Conservation (phyloP, 306 rosid species). For the Medicago lupulina region DNA sequence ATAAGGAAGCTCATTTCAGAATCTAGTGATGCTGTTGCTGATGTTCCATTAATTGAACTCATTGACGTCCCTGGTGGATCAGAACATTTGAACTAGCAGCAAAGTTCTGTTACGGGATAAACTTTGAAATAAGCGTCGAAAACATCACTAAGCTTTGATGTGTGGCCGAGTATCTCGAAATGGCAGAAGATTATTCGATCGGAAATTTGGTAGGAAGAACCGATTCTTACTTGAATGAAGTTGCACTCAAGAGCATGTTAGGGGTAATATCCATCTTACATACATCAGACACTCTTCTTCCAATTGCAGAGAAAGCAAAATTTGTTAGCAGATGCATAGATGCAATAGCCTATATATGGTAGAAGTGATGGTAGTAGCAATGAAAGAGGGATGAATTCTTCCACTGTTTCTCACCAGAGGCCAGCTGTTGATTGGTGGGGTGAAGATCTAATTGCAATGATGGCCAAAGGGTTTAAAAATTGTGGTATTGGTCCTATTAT, state of each 20-base stretch:
- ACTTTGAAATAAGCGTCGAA: constrained; percentile 75
- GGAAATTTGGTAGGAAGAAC: constrained; percentile 80
- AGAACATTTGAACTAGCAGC: constrained; percentile 86
- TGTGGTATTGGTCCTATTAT: constrained; percentile 77
- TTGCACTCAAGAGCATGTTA: constrained; percentile 66
- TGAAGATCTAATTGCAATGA: constrained; percentile 84
- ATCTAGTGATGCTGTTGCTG: constrained; percentile 61
- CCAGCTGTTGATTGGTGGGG: constrained; percentile 91
- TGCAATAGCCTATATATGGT: constrained; percentile 63
- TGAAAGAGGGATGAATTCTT: constrained; percentile 48
- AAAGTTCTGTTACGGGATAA: constrained; percentile 86
- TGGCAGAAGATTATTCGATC: constrained; percentile 79
- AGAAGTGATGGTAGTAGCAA: constrained; percentile 47
- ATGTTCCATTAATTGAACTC: constrained; percentile 73
- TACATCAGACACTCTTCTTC: constrained; percentile 64
- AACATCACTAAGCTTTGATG: constrained; percentile 79
- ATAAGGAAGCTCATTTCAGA: constrained; percentile 73
- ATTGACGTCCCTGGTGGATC: constrained; percentile 80
- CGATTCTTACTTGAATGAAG: constrained; percentile 80
- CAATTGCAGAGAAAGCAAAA: constrained; percentile 76
- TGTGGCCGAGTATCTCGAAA: constrained; percentile 82
- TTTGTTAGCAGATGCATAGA: constrained; percentile 78
- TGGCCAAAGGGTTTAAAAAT: constrained; percentile 84
- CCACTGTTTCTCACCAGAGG: constrained; percentile 51
- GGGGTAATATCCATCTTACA: constrained; percentile 76